Base-by-base conservation (phyloP, 2,329 filamentous ascomycete species). In the Cryphonectria japonica region DNA sequence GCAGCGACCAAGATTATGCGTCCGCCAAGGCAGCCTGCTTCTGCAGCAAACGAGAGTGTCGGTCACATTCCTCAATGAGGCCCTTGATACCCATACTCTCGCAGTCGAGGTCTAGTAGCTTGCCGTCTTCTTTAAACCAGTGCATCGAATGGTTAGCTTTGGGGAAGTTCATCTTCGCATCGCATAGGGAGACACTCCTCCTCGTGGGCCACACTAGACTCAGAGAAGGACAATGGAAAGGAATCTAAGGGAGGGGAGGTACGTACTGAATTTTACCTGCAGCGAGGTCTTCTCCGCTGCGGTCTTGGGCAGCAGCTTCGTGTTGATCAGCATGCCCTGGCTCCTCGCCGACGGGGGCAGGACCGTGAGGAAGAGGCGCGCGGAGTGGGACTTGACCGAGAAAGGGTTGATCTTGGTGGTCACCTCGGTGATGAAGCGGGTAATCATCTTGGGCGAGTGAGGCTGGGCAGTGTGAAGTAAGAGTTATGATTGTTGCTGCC, bases 391-490 rank as follows among this genome's bases (percentile, higher is more conserved):
- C 79, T 88, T 86, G 34, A 87, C 83, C 39, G 90, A 92, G 88
- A 98, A 98, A 54, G 96, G 95, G 83, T 97, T 97, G 89, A 98
- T 98, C 80, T 89, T 90, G 75, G 94, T 92, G 77, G 88, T 90
- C 77, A 98, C 90, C 80, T 94, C 89, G 80, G 94, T 95, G 81
- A 97, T 88, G 85, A 93, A 96, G 79, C 91, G 90, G 72, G 93
- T 95, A 73, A 96, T 93, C 93, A 96, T 96, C 67, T 80, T 85
- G 79, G 72, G 64, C 26, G 52, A 34, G 6, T 2, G n/a, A 8
- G 22, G 46, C 1, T 22, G 46, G 46, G 43, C 43, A 5, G 43
- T 22, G 43, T 19, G 43, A 59, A 9, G 7, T 26, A 4, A 16
- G 37, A 14, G 54, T 59, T 37, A 32, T 26, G 26, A 26, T 26